A percentile compares a stretch with the other conserved stretches of the same genome.
Evolutionary conservation across 2,329 filamentous ascomycete genomes (phyloP).

Genomic region (Ploettnerulaceae sp.): DNA sequence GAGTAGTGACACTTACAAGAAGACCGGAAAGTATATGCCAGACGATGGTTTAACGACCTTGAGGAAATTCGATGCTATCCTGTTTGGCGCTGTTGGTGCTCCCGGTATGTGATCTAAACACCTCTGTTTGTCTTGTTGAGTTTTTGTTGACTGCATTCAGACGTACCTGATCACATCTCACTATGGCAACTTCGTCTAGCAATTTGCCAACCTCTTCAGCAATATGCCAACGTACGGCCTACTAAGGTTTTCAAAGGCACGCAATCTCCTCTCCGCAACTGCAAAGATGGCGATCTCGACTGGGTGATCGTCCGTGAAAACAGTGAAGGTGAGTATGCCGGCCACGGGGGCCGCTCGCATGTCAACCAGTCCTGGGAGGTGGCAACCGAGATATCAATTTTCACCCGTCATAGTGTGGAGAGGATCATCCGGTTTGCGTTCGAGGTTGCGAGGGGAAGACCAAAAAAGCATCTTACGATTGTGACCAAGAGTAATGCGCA

Average conservation of each 20-base stretch:
- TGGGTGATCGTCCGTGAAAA: conserved; percentile 66
- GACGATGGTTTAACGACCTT: conserved; percentile 50
- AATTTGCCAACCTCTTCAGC: conserved; percentile 58
- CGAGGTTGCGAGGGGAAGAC: conserved; percentile 46
- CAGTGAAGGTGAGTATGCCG: conserved; percentile 51
- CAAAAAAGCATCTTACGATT: conserved; percentile 54
- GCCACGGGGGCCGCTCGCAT: conserved; percentile 52
- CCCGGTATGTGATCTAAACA: conserved; percentile 38
- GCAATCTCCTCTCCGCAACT: conserved; percentile 47
- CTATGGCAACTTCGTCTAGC: conserved; percentile 60
- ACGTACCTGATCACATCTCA: conserved; percentile 62
- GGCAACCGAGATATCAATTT: conserved; percentile 59
- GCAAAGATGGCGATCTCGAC: conserved; percentile 46
- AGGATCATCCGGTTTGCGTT: conserved; percentile 60
- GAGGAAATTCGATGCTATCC: conserved; percentile 52
- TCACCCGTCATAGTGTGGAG: conserved; percentile 55
- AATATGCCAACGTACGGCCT: conserved; percentile 62
- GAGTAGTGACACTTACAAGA: conserved; percentile 54
- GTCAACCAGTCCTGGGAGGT: conserved; percentile 51
- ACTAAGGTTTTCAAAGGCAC: conserved; percentile 55
- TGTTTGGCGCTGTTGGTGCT: conserved; percentile 56
- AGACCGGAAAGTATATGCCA: conserved; percentile 54
- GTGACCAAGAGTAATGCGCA: conserved; percentile 64
- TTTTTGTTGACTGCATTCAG: conserved; percentile 19
- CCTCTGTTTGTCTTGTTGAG: neutral